Base-by-base conservation (phyloP, 495 filamentous ascomycete species). In the Melanomma pulvis-pyrius region DNA sequence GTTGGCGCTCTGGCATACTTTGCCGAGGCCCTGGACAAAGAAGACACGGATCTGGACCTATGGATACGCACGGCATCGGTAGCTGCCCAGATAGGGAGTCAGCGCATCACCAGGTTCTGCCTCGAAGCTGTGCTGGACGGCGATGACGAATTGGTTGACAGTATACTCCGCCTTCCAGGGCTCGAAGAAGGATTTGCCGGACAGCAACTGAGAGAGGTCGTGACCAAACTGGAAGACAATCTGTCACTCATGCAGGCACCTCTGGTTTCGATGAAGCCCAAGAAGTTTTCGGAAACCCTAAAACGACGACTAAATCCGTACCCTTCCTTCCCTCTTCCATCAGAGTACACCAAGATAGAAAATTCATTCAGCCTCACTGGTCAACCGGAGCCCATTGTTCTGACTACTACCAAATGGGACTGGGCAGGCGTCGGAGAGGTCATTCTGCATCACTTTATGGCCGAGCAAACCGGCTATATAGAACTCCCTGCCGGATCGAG, bases 41-140 rank as follows among this genome's bases (percentile, higher is more conserved):
- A 98, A 73, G 91, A 96, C 41, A 90, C 92, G 1, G 96, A 98
- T 75, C 82, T 94, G 30, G 93, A 96, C 69, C 81, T 98, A n/a
- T 98, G 94, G 94, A 83, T 94, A 64, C 86, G 90, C 60, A 85
- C 91, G 25, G 89, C 94, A 7, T 86, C 90, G 29, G 82, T 98
- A 21, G 89, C 87, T 11, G 83, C 86, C 29, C 84, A 91, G 60
- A 77, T 97, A 15, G 85, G 87, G 34, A 97, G 92, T 65, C 78
- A 83, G 34, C 84, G 93, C 7, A 82, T 96, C 29, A 87, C 84
- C 36, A 85, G 96, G 34, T 98, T 91, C 72, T 94, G 96, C 68
- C 79, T 98, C 19, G 94, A 99, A 74, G 90, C 93, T 59, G 91
- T 94, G 8, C 82, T 97, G 36, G 92, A 96, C 68, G 83, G 90